Base-by-base conservation (phyloP, 345 rosid genomes). In the Salix purpurea region DNA sequence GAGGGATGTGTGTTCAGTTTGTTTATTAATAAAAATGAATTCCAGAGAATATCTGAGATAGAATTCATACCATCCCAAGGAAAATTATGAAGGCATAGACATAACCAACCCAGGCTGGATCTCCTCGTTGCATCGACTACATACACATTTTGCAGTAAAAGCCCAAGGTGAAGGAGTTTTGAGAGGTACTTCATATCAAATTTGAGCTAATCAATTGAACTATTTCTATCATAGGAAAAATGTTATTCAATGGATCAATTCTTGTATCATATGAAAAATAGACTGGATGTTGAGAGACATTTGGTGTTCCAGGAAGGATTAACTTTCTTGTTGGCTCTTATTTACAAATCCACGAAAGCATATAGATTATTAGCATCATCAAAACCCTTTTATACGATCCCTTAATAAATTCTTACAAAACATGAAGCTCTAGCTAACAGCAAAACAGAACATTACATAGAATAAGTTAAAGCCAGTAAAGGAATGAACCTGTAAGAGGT, bases 91-190 rank as follows among this genome's bases (percentile, higher is more conserved):
- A 81, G 56, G 84, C 84, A 61, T 81, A 81, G 40, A 46, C 65
- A 74, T 81, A 81, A 11, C 81, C 84, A 26, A 77, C 65, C 84
- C 84, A 81, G 23, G 84, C 76, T 16, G 84, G 81, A 74, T 81
- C 81, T 7, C 78, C 84, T 64, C 21, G 65, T 70, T 81, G 78
- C 84, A 71, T 65, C 37, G 77, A 78, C 77, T 71, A 80, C 77
- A 70, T 28, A 67, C 18, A 52, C 39, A 24, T 56, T 56, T 21
- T 8, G 4, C 28, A 16, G 58, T 28, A 58, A 26, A 7, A 61
- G 32, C 64, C 48, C 12, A 26, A 15, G 48, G 69, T 11, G 67
- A 13, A 60, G 3, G 58, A 73, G 5, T 15, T 24, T 37, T 21
- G 18, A 21, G 14, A 42, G 21, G 18, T 61, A 5, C 50, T 15